Base-by-base conservation (phyloP, 2,329 filamentous ascomycete genomes). In the Graphilbum ipis-grandicollis region DNA sequence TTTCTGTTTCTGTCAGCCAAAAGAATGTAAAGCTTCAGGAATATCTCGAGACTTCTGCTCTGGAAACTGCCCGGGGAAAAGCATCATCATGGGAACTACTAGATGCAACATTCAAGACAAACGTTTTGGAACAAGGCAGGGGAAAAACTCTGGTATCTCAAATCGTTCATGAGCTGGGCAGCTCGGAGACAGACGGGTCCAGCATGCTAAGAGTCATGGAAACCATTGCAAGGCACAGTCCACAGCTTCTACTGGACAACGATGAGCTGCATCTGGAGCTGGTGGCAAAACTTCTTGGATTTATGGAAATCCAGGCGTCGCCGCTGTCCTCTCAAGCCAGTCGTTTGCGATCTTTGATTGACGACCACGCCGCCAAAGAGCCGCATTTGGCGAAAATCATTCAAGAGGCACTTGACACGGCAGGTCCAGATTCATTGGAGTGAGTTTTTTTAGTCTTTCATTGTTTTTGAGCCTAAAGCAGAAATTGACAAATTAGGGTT, bases 391-490 rank as follows among this genome's bases (percentile, higher is more conserved):
- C 67, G 19, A 56, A 55, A 7, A 65, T 76, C 7, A 62, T 76
- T 8, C 65, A 69, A 39, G 56, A 60, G 15, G 72, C 72, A 33
- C 56, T 76, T 3, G 64, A 72, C 38, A 55, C 50, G 9, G 65
- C 61, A 2, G 56, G 56, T 1, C 47, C 58, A 1, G 57, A 61
- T 14, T 72, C 69, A 2, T 51, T 76, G 2, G 58, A 60, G 63
- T 69, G 57, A 48, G 63, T 19, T 37, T 32, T 22, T 13, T 19
- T 26, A 2, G 6, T 22, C 4, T 12, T n/a, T 14, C 12, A 12
- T 17, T n/a, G 2, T 23, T 28, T 28, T 13, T 13, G 26, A 7
- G 6, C 6, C 6, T 23, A 23, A 23, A 23, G 10, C 21, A 23
- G 21, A 23, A 23, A 23, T n/a, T n/a, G n/a, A n/a, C n/a, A n/a